Base-by-base conservation (phyloP, 106 monocot species). In the Dioscorea alata region DNA sequence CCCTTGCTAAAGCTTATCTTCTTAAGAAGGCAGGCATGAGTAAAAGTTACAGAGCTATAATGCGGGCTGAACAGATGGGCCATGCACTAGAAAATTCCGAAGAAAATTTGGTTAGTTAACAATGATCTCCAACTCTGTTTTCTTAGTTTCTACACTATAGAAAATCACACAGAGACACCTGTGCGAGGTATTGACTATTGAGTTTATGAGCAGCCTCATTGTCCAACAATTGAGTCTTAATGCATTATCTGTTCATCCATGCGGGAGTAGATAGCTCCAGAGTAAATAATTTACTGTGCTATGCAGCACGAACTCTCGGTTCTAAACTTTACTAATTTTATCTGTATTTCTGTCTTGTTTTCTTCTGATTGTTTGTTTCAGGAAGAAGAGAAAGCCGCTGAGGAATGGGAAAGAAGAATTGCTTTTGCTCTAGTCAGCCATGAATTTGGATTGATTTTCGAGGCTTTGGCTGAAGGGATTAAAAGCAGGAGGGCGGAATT, bases 341-440 rank as follows among this genome's bases (percentile, higher is more conserved):
- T n/a, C n/a, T n/a, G n/a, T n/a, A n/a, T n/a, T n/a, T n/a, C n/a
- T n/a, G n/a, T 53, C n/a, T n/a, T 53, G 53, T 53, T 2, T n/a
- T 53, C n/a, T 7, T 34, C 9, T 53, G 4, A 10, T 18, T 56
- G 5, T 16, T 56, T 5, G 0, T 10, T 56, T 19, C 12, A 85
- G 86, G 82, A 79, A 52, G 85, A 86, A 75, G 86, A 75, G 49
- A 82, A 76, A 73, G 78, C 75, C 54, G 69, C 78, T 17, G 60
- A 75, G 34, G 86, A 75, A 31, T 86, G 86, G 86, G 86, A 86
- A 76, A 82, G 82, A 35, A 86, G 72, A 67, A 73, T 78, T 72
- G 86, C 86, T 23, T 82, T 50, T 66, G 71, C 69, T 13, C 14
- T 86, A 33, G 82, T 50, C 15, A 82, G 77, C 63, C 86, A 86